Conservation (phyloP, 1,284 basidiomycete species). For the Rhodotorula sp. region DNA sequence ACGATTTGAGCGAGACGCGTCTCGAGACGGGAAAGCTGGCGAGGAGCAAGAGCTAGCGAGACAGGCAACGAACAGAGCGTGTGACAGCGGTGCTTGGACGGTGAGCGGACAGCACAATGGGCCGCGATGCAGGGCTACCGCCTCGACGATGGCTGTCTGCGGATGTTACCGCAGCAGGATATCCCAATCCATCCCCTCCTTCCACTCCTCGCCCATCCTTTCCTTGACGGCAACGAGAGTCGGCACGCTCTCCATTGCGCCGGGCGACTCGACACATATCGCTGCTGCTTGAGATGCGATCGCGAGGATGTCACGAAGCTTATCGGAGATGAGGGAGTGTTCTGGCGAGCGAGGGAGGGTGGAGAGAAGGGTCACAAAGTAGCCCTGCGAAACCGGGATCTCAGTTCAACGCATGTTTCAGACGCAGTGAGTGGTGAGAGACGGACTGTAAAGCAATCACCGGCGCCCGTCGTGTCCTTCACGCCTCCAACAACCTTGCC, state of each 20-base stretch:
- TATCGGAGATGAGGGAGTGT: not conserved
- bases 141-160: not conserved
- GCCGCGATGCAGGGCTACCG: too few species aligned
- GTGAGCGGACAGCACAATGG: too few species aligned
- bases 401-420: not conserved
- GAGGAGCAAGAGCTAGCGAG: not conserved
- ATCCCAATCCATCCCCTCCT: not conserved
- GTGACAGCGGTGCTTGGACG: too few species aligned
- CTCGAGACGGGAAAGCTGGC: not conserved
- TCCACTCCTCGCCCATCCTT: slow-evolving; percentile 11
- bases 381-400: slow-evolving; percentile 19
- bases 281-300: slow-evolving; percentile 39
- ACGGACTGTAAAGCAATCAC: slow-evolving; percentile 42
- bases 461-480: slow-evolving; percentile 43
- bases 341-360: not conserved
- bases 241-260: slow-evolving; percentile 44
- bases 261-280: slow-evolving; percentile 40
- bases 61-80: too few species aligned
- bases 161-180: not conserved
- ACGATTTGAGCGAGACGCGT: too few species aligned
- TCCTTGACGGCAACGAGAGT: slow-evolving; percentile 24
- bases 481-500: slow-evolving; percentile 33
- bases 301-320: slow-evolving; percentile 23
- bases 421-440: not conserved
- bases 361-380: slow-evolving; percentile 31